Evolutionary conservation across 2,329 filamentous ascomycete species (phyloP).

Genomic region (Diplodia seriata): DNA sequence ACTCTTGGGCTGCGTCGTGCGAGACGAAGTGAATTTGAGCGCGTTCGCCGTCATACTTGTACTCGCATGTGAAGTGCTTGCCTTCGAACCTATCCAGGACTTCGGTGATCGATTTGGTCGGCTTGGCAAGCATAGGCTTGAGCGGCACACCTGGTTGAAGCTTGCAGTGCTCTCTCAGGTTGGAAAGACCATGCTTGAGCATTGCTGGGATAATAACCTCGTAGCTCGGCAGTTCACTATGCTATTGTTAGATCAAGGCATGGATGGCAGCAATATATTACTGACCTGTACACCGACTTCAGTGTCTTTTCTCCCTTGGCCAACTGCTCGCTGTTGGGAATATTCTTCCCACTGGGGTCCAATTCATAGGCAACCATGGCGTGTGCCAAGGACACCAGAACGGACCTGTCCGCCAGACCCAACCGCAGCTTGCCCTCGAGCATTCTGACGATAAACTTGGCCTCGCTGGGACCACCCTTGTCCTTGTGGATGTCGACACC

Average conservation of each 20-base stretch:
- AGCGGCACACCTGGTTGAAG: conserved; percentile 91
- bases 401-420: conserved; percentile 89
- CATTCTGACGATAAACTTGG: conserved; percentile 91
- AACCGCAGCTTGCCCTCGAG: conserved; percentile 92
- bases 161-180: conserved; percentile 84
- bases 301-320: conserved; percentile 84
- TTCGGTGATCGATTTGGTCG: conserved; percentile 97
- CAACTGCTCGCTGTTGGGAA: conserved; percentile 76
- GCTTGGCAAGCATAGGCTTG: conserved; percentile 98
- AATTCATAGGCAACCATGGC: conserved; percentile 86
- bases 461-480: conserved; percentile 92
- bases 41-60: conserved; percentile 97
- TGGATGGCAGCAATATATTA: background rate
- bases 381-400: conserved; percentile 87
- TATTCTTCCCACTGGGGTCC: conserved; percentile 68
- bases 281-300: conserved; percentile 85
- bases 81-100: conserved; percentile 95
- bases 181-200: conserved; percentile 82
- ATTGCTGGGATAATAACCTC: conserved; percentile 93
- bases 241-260: conserved; percentile 44
- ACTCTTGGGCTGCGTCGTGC: conserved; percentile 74
- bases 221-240: conserved; percentile 90
- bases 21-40: conserved; percentile 99
- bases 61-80: conserved; percentile 96
- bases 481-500: conserved; percentile 84